Percentiles rank a stretch among this genome's conserved stretches.
Evolutionary conservation across 305 asterid species (phyloP).

Genomic region (Fraxinus xanthoxyloides): DNA sequence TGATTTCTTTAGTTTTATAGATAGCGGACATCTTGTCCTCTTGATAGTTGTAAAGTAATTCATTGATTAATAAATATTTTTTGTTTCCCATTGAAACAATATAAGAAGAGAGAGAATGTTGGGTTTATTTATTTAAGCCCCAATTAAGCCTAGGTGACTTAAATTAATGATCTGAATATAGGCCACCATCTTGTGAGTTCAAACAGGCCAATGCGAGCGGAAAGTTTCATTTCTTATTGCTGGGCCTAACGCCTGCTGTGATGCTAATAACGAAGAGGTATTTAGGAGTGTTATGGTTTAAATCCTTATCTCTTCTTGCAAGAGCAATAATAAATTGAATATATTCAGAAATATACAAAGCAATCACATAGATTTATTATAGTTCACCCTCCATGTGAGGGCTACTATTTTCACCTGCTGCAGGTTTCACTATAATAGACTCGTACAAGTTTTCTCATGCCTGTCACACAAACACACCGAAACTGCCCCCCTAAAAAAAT

Average conservation of each 20-base stretch:
- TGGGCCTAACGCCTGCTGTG: not conserved
- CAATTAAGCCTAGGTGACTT: not conserved
- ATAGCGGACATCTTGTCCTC: not conserved
- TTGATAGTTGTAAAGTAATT: not conserved
- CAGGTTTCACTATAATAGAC: not conserved
- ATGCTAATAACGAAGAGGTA: not conserved
- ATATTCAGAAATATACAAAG: not conserved
- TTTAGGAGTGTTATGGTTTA: not conserved
- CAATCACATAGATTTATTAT: not conserved
- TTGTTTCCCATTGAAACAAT: not conserved
- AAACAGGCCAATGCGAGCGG: not conserved
- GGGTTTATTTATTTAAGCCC: not conserved
- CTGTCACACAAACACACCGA: not conserved
- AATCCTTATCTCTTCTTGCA: not conserved
- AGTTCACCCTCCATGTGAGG: not conserved
- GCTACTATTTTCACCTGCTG: not conserved
- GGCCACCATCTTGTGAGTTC: not conserved
- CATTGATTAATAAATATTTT: not conserved
- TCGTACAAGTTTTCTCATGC: not conserved
- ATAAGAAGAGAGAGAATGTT: not conserved
- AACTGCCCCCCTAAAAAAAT: not conserved
- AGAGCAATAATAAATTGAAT: not conserved
- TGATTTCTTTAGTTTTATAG: not conserved
- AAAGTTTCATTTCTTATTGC: not conserved
- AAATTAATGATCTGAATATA: not conserved